Evolutionary conservation across 2,329 filamentous ascomycete genomes (phyloP).

Genomic region (Monosporascus cannonballus): DNA sequence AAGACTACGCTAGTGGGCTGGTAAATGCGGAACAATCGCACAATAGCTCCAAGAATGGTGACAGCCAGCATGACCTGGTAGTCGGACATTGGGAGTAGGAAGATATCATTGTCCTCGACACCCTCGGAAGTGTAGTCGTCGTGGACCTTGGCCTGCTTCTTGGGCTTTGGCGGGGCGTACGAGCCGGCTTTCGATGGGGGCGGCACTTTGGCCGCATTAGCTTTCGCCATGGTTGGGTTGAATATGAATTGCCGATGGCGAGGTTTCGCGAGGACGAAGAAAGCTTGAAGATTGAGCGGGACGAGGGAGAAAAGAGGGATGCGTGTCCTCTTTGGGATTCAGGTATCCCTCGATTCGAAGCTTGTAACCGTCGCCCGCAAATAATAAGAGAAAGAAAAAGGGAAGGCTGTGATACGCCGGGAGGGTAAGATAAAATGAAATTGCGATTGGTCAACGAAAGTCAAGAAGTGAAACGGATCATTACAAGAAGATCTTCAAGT

Average conservation of each 20-base stretch:
- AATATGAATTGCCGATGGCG: no score
- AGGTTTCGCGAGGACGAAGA: background rate
- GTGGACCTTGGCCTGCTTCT: conserved; percentile 25
- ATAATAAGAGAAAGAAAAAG: conserved; percentile 4
- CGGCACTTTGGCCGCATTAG: conserved; percentile 30
- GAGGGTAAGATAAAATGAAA: conserved; percentile 14
- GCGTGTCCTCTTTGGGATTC: conserved; percentile 19
- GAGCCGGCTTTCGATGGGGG: conserved; percentile 23
- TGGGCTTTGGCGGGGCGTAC: conserved; percentile 22
- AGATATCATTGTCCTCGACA: conserved; percentile 85
- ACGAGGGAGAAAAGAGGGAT: conserved; percentile 10
- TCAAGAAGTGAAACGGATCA: conserved; percentile 34
- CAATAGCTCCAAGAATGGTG: conserved; percentile 68
- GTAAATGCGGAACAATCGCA: conserved; percentile 92
- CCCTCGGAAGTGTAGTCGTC: conserved; percentile 69
- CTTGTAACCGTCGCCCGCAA: conserved; percentile 1
- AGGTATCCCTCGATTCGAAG: background rate
- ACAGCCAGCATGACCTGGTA: conserved; percentile 70
- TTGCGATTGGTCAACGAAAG: conserved; percentile 30
- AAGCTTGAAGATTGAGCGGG: conserved; percentile 1
- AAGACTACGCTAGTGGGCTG: conserved; percentile 96
- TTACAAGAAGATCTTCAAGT: conserved; percentile 31
- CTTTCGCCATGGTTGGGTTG: conserved; percentile 30
- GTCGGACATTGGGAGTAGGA: conserved; percentile 76
- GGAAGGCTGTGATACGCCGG: background rate